Conservation (phyloP, 208 protist species). For the Crithidia mellificae region DNA sequence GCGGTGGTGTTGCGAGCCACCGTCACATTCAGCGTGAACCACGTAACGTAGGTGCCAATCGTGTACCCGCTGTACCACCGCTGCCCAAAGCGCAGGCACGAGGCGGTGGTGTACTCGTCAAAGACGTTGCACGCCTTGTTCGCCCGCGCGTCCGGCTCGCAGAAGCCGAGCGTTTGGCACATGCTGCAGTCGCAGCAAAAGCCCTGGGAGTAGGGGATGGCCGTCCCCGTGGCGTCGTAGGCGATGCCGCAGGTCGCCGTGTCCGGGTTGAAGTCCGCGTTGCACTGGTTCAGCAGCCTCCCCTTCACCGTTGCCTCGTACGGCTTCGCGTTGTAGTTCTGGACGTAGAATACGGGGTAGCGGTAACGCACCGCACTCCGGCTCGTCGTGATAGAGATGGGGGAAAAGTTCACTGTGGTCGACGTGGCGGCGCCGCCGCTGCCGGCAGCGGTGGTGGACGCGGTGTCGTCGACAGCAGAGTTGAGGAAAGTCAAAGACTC, state of each 20-base stretch:
- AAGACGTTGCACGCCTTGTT: slow-evolving; percentile 65
- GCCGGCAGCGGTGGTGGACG: neutral
- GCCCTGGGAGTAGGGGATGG: slow-evolving; percentile 80
- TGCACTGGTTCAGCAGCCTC: slow-evolving; percentile 58
- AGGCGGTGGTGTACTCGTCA: slow-evolving; percentile 53
- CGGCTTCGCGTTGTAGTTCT: slow-evolving; percentile 86
- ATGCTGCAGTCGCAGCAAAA: slow-evolving; percentile 86
- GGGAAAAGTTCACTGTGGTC: slow-evolving; percentile 47
- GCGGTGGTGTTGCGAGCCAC: slow-evolving; percentile 34
- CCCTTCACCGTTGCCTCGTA: slow-evolving; percentile 68
- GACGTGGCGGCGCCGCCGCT: slow-evolving; percentile 2
- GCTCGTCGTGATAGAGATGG: slow-evolving; percentile 62
- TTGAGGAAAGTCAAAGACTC: slow-evolving; percentile 71
- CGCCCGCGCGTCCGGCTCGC: slow-evolving; percentile 52
- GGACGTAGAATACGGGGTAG: slow-evolving; percentile 83
- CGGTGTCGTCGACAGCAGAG: slow-evolving; percentile 57
- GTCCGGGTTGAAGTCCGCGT: slow-evolving; percentile 41
- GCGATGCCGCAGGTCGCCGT: slow-evolving; percentile 77
- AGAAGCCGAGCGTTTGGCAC: slow-evolving; percentile 69
- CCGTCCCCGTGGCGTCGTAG: slow-evolving; percentile 32
- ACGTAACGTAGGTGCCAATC: slow-evolving; percentile 55
- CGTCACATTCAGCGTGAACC: slow-evolving; percentile 67
- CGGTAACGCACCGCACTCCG: slow-evolving; percentile 69
- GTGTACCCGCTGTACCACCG: slow-evolving; percentile 85
- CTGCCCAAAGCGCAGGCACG: slow-evolving; percentile 78